A percentile compares a stretch with the other conserved stretches of the same genome.
phyloP scores from a whole-genome alignment of 108 stramenopile species.

The Skeletonema marinoi region DNA sequence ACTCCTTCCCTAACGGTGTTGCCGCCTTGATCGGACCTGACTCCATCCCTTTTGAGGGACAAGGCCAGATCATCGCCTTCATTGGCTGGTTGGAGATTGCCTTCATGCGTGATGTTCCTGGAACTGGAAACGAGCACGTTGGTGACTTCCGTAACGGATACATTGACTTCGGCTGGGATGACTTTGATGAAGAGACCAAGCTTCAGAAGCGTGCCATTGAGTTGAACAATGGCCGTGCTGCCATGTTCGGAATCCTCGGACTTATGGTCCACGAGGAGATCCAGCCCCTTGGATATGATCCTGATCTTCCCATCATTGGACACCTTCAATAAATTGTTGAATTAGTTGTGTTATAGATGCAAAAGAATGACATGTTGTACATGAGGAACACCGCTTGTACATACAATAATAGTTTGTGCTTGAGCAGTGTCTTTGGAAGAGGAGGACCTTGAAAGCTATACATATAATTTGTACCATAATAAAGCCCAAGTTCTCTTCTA shows the following conservation, averaged over 20 bases:
- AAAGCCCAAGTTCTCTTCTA: background rate
- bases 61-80: too few relatives aligned
- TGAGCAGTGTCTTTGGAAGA: background rate
- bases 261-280: constrained; percentile 74
- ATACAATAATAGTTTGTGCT: background rate
- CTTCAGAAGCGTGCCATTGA: constrained; percentile 87
- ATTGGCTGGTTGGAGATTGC: too few relatives aligned
- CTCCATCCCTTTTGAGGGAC: too few relatives aligned
- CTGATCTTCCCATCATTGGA: constrained; percentile 60
- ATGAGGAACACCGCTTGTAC: background rate
- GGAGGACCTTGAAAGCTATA: background rate
- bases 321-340: constrained; percentile 56
- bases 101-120: constrained; percentile 20
- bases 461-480: background rate
- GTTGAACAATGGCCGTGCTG: constrained; percentile 92
- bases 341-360: constrained; percentile 17
- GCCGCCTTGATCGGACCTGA: constrained; percentile 20
- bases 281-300: constrained; percentile 51
- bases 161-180: constrained; percentile 81
- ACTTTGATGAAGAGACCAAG: constrained; percentile 72
- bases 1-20: constrained; percentile 62
- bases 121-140: constrained; percentile 51
- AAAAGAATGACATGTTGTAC: background rate
- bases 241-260: constrained; percentile 85
- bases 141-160: constrained; percentile 84